Evolutionary conservation across 78 protist genomes (phyloP).

Genomic region (Dictyostelium capitatum): DNA sequence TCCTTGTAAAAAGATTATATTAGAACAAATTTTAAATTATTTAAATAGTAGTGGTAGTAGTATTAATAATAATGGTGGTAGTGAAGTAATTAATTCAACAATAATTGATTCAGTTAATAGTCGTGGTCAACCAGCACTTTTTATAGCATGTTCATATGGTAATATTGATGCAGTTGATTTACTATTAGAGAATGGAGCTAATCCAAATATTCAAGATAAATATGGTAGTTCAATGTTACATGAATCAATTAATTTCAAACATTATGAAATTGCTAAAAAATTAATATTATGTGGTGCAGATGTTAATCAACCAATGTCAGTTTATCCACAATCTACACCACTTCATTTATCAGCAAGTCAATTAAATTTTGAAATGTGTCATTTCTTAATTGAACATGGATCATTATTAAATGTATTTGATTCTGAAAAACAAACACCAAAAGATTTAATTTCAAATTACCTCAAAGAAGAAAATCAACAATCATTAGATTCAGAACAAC

Average conservation of each 20-base stretch:
- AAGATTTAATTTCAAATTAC: neutral
- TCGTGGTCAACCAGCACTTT: constrained; percentile 50
- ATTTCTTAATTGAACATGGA: constrained; percentile 56
- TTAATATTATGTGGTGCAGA: constrained; percentile 54
- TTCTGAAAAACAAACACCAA: constrained; percentile 40
- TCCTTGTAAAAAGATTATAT: constrained; percentile 6
- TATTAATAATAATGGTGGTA: neutral
- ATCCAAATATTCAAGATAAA: constrained; percentile 27
- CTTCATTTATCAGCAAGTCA: constrained; percentile 17
- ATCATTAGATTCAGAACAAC: neutral
- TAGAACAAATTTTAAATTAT: neutral
- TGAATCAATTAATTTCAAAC: constrained; percentile 39
- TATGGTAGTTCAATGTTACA: constrained; percentile 42
- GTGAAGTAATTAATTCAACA: neutral
- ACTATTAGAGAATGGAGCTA: constrained; percentile 31
- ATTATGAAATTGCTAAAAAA: constrained; percentile 27
- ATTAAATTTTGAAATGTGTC: constrained; percentile 46
- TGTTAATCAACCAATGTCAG: constrained; percentile 49
- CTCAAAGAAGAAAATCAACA: neutral
- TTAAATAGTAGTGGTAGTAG: neutral
- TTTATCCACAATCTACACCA: constrained; percentile 67
- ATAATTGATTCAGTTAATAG: constrained; percentile 48
- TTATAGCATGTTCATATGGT: constrained; percentile 52
- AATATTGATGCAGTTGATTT: constrained; percentile 2
- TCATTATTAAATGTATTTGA: constrained; percentile 24